A percentile compares a stretch with the other conserved stretches of the same genome.
Evolutionary conservation across 805 yeast genomes (phyloP).

Genomic region (Wickerhamiella nectarea): DNA sequence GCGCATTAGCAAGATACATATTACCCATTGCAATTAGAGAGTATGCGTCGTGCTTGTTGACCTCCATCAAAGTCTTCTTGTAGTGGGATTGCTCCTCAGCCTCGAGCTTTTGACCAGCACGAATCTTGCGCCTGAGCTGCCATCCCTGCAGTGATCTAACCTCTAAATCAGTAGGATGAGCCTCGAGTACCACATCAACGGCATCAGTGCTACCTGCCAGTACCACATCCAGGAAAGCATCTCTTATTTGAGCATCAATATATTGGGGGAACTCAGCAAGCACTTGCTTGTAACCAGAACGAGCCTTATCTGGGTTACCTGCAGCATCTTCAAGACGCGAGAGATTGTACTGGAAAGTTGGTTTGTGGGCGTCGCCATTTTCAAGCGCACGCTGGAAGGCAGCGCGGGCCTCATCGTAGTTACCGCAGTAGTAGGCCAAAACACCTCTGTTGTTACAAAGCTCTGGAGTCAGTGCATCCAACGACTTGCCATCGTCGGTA

Average conservation of each 20-base stretch:
- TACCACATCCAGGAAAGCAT: constrained; percentile 45
- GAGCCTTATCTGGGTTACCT: constrained; percentile 29
- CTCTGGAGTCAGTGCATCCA: constrained; percentile 14
- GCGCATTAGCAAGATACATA: constrained; percentile 64
- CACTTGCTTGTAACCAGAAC: constrained; percentile 39
- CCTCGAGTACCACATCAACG: constrained; percentile 36
- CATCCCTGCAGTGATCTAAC: constrained; percentile 87
- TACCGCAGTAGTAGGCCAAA: constrained; percentile 53
- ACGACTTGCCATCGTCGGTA: constrained; percentile 20
- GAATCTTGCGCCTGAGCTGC: constrained; percentile 41
- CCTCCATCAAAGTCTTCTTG: constrained; percentile 68
- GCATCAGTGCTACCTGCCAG: constrained; percentile 32
- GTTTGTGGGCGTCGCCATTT: constrained; percentile 13
- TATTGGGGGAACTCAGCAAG: constrained; percentile 52
- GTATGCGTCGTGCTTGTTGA: constrained; percentile 72
- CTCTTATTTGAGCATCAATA: constrained; percentile 60
- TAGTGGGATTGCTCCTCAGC: constrained; percentile 64
- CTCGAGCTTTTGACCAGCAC: constrained; percentile 29
- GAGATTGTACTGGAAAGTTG: constrained; percentile 52
- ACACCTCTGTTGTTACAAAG: constrained; percentile 78
- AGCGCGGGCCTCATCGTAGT: constrained; percentile 42
- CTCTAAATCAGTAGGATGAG: constrained; percentile 53
- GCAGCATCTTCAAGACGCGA: constrained; percentile 57
- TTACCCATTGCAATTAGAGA: constrained; percentile 85
- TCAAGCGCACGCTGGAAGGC: constrained; percentile 39